These are phyloP conservation scores for Gentiana dahurica DNA, from an alignment of 257 asterid species.

Conservation along the genomic window DNA sequence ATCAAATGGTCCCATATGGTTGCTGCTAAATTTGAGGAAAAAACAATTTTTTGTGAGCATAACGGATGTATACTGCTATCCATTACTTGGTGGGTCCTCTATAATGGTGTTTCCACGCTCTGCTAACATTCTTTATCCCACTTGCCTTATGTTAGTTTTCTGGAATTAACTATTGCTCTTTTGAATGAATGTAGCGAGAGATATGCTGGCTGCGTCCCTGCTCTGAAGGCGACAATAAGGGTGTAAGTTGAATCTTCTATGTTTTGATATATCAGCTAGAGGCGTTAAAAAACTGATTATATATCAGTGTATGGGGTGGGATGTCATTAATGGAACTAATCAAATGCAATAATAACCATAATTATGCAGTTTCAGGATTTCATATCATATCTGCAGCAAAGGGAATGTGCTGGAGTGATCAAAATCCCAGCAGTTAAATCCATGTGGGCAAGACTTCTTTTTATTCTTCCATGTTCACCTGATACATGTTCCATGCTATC, in stretches of 20 bases:
- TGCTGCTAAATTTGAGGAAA: too few relatives aligned
- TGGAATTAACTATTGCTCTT: conserved; percentile 1
- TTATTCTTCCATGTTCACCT: conserved; percentile 67
- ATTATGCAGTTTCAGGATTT: conserved; percentile 78
- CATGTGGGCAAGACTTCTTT: conserved; percentile 81
- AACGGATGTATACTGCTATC: too few relatives aligned
- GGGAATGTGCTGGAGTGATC: conserved; percentile 96
- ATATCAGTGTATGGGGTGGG: too few relatives aligned
- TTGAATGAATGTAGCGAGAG: conserved; percentile 50
- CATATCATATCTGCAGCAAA: conserved; percentile 70
- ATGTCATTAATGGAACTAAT: too few relatives aligned
- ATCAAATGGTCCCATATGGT: too few relatives aligned
- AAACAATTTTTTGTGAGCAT: too few relatives aligned
- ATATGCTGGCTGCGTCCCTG: conserved; percentile 90
- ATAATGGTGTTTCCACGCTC: too few relatives aligned
- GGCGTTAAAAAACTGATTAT: too few relatives aligned
- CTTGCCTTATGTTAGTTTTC: neutral
- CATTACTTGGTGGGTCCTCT: too few relatives aligned
- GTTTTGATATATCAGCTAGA: neutral
- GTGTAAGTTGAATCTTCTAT: conserved; percentile 54
- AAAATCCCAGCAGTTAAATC: conserved; percentile 62
- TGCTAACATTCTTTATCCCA: too few relatives aligned
- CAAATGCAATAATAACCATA: neutral
- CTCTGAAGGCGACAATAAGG: conserved; percentile 65
- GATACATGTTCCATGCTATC: conserved; percentile 65